Percentiles rank a stretch among this genome's conserved stretches.
phyloP scores from a whole-genome alignment of 2,329 filamentous ascomycete genomes.

The Cryphonectria japonica region DNA sequence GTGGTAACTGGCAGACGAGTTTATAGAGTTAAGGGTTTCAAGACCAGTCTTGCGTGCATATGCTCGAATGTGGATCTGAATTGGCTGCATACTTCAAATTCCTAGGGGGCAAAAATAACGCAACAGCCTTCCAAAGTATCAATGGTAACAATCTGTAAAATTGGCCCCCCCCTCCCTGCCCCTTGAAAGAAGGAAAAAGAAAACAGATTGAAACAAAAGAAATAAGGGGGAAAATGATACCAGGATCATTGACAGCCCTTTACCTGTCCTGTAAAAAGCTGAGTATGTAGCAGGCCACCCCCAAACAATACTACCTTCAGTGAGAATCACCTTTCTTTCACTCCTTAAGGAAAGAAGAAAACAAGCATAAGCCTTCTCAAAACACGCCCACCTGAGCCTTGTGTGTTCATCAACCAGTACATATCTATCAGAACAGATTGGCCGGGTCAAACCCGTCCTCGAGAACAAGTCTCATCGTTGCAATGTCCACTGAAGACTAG shows the following conservation, averaged over 20 bases:
- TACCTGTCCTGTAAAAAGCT: neutral
- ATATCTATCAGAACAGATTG: slow-evolving; percentile 36
- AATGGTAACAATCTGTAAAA: neutral
- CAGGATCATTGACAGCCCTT: neutral
- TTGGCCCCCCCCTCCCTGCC: neutral
- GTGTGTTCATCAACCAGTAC: slow-evolving; percentile 44
- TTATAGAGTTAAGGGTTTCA: neutral
- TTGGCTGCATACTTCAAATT: neutral
- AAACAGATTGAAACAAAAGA: too few species aligned
- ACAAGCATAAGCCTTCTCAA: slow-evolving; percentile 39
- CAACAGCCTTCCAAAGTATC: neutral
- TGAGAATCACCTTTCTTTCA: neutral
- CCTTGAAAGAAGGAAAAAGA: too few species aligned
- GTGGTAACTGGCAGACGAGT: neutral
- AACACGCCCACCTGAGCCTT: slow-evolving; percentile 41
- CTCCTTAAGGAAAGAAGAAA: neutral
- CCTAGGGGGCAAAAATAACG: neutral
- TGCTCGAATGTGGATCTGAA: neutral
- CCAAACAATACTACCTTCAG: neutral
- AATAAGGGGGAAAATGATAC: too few species aligned
- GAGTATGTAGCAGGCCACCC: neutral
- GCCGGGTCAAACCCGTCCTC: neutral
- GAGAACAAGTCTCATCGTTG: slow-evolving; percentile 5
- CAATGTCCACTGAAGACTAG: neutral
- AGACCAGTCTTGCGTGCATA: neutral